Evolutionary conservation across 169 alveolate species (phyloP).

Genomic region (Plasmodium berghei): DNA sequence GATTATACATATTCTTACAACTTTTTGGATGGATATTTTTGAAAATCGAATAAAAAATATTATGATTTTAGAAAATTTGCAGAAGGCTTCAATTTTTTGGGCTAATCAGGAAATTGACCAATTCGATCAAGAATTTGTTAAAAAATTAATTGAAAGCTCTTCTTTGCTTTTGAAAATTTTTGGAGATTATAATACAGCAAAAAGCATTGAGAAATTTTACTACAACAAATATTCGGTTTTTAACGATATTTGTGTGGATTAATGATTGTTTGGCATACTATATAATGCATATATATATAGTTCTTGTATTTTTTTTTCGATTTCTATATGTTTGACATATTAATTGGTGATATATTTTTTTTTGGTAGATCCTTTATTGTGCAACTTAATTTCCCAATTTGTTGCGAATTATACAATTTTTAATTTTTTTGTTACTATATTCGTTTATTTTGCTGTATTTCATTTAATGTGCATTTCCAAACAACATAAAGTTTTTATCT

Average conservation of each 20-base stretch:
- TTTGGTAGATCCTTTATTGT: too few relatives aligned
- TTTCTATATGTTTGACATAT: too few relatives aligned
- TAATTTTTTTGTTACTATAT: too few relatives aligned
- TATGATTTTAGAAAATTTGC: conserved; percentile 57
- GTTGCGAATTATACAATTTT: too few relatives aligned
- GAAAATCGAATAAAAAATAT: conserved; percentile 81
- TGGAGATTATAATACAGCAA: conserved; percentile 75
- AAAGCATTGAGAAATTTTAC: conserved; percentile 72
- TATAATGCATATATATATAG: too few relatives aligned
- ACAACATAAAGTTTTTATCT: too few relatives aligned
- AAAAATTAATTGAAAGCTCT: conserved; percentile 71
- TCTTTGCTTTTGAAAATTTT: conserved; percentile 54
- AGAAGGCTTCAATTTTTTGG: conserved; percentile 88
- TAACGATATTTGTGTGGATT: conserved; percentile 75
- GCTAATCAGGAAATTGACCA: conserved; percentile 87
- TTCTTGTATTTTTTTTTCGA: too few relatives aligned
- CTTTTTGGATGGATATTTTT: conserved; percentile 86
- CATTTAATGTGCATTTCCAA: too few relatives aligned
- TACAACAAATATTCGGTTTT: conserved; percentile 74
- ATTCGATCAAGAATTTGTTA: conserved; percentile 82
- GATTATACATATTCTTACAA: conserved; percentile 84
- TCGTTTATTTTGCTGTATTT: too few relatives aligned
- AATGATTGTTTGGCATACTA: neutral
- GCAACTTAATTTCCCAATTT: too few relatives aligned
- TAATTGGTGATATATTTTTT: too few relatives aligned